Percentiles rank a stretch among this genome's conserved stretches.
These are phyloP conservation scores for Tolypocladium capitatum DNA, from an alignment of 2,329 filamentous ascomycete genomes.

Conservation along the genomic window DNA sequence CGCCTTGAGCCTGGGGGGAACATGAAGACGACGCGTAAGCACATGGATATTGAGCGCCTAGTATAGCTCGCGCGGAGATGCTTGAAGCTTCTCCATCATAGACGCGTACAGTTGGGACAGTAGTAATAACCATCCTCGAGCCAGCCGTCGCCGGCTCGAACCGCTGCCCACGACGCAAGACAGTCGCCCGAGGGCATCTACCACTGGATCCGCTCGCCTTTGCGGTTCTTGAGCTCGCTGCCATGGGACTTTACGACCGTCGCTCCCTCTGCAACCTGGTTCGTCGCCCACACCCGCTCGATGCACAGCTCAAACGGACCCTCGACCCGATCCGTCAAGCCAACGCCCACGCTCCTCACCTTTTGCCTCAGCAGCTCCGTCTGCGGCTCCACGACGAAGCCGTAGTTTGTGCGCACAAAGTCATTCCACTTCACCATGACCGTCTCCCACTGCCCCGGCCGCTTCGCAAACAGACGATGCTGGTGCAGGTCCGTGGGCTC, in stretches of 20 bases:
- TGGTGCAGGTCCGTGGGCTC: slow-evolving; percentile 94
- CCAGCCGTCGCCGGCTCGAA: neutral
- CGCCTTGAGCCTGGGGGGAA: slow-evolving; percentile 12
- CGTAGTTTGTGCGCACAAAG: slow-evolving; percentile 90
- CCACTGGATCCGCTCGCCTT: slow-evolving; percentile 25
- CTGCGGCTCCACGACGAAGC: slow-evolving; percentile 85
- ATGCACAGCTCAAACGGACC: slow-evolving; percentile 82
- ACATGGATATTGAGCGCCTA: neutral
- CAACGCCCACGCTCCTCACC: slow-evolving; percentile 73
- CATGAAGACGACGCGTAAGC: neutral
- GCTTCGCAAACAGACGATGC: slow-evolving; percentile 69
- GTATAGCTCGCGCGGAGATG: neutral
- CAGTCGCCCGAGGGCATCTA: too few relatives aligned
- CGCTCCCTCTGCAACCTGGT: slow-evolving; percentile 25
- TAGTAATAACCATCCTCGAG: neutral
- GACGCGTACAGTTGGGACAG: too few relatives aligned
- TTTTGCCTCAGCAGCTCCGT: slow-evolving; percentile 77
- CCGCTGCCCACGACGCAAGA: too few relatives aligned
- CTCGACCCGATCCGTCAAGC: slow-evolving; percentile 75
- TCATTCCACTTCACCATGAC: slow-evolving; percentile 82
- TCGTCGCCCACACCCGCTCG: slow-evolving; percentile 83
- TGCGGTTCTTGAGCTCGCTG: slow-evolving; percentile 22
- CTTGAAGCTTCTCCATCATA: neutral
- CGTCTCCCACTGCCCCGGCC: slow-evolving; percentile 85
- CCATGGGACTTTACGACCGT: slow-evolving; percentile 8